phyloP scores from a whole-genome alignment of 345 rosid genomes.

The Isatis tinctoria region DNA sequence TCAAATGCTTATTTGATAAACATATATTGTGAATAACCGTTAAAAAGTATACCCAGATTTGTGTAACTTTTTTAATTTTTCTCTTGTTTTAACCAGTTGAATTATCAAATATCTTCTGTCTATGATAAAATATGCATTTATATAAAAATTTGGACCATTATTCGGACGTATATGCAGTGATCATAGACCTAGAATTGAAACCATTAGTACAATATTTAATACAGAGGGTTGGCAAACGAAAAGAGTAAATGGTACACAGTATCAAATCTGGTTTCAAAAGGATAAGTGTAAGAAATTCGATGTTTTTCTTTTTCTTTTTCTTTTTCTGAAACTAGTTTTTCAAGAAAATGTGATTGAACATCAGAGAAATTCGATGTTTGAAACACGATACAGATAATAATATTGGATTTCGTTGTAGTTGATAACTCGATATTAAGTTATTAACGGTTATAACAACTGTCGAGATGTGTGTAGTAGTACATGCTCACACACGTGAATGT shows the following conservation, averaged over 20 bases:
- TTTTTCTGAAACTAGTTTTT: too few species aligned
- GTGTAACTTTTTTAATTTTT: neutral
- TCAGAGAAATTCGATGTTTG: neutral
- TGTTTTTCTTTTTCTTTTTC: too few species aligned
- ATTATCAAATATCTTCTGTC: neutral
- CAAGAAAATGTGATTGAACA: too few species aligned
- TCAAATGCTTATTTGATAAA: too few species aligned
- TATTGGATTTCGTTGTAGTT: neutral
- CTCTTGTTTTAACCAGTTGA: neutral
- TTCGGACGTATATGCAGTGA: neutral
- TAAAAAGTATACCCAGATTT: neutral
- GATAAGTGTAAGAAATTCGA: neutral
- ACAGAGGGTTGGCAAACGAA: constrained; percentile 12
- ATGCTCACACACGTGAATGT: constrained; percentile 30
- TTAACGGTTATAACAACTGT: neutral
- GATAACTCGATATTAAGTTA: too few species aligned
- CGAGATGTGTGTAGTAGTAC: constrained; percentile 13
- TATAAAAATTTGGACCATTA: neutral
- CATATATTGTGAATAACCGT: too few species aligned
- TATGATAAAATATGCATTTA: neutral
- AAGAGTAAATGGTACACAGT: neutral
- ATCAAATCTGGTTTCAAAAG: neutral
- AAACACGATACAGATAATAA: neutral
- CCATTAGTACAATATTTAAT: constrained; percentile 8
- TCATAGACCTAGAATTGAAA: constrained; percentile 13